These are phyloP conservation scores for Lactuca saligna DNA, from an alignment of 129 eudicot genomes.

Conservation along the genomic window DNA sequence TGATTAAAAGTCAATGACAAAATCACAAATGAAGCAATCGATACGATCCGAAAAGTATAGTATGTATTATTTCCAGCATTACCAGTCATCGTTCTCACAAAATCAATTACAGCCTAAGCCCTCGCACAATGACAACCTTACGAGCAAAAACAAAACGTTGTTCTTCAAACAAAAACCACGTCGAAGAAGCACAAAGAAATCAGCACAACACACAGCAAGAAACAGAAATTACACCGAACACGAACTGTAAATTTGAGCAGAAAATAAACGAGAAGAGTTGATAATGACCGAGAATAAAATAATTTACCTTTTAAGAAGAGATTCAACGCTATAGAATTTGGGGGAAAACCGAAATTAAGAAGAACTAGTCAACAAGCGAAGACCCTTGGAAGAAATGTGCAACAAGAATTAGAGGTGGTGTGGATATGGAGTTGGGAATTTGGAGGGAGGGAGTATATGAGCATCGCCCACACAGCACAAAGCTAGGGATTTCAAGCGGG, in stretches of 20 bases:
- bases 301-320: neutral
- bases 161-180: neutral
- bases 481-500: conserved; percentile 26
- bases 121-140: neutral
- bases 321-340: neutral
- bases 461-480: neutral
- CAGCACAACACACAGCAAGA: neutral
- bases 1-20: neutral
- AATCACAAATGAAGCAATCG: neutral
- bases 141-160: neutral
- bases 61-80: neutral
- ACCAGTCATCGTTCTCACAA: neutral
- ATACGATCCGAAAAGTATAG: neutral
- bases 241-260: neutral
- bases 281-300: neutral
- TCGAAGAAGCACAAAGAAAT: neutral
- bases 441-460: conserved; percentile 2
- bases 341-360: neutral
- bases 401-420: neutral
- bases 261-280: neutral
- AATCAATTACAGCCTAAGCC: neutral
- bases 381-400: neutral
- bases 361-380: neutral
- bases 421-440: neutral
- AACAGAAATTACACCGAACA: neutral